A percentile compares a stretch with the other conserved stretches of the same genome.
These are phyloP conservation scores for Nothophytophthora sp. DNA, from an alignment of 352 stramenopile genomes.

Conservation along the genomic window DNA sequence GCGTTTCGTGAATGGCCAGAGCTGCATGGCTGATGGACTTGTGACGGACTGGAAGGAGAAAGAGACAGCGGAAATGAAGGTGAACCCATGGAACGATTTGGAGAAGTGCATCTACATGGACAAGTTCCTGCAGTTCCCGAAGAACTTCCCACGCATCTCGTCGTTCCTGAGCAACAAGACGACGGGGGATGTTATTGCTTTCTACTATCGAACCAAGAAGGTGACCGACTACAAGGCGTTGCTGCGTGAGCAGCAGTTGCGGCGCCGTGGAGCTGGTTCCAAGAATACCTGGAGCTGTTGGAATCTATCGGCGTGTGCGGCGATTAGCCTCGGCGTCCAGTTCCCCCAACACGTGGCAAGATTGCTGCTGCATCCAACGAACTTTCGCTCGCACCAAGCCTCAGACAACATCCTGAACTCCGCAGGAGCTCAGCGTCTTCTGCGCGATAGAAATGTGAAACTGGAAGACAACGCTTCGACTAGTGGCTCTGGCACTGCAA, in stretches of 20 bases:
- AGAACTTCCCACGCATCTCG: slow-evolving; percentile 98
- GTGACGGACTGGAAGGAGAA: slow-evolving; percentile 62
- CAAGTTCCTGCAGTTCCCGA: slow-evolving; percentile 99
- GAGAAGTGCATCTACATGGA: slow-evolving; percentile 99
- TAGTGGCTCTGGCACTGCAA: slow-evolving; percentile 2
- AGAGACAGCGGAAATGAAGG: slow-evolving; percentile 69
- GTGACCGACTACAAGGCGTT: slow-evolving; percentile 97
- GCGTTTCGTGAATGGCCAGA: slow-evolving; percentile 55
- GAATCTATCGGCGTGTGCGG: slow-evolving; percentile 80
- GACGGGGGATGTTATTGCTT: slow-evolving; percentile 96
- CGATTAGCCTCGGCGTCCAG: slow-evolving; percentile 82
- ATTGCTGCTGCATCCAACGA: slow-evolving; percentile 73
- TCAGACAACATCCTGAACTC: slow-evolving; percentile 88
- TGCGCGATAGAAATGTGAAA: slow-evolving; percentile 26
- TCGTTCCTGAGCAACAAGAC: slow-evolving; percentile 95
- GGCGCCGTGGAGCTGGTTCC: slow-evolving; percentile 73
- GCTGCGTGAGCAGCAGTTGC: slow-evolving; percentile 87
- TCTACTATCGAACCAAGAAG: slow-evolving; percentile 99
- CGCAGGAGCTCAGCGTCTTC: slow-evolving; percentile 53
- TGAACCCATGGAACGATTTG: slow-evolving; percentile 97
- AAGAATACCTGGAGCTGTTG: slow-evolving; percentile 92
- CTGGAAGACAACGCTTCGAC: slow-evolving; percentile 1
- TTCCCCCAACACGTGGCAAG: slow-evolving; percentile 72
- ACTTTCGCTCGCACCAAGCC: slow-evolving; percentile 86
- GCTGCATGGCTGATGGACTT: slow-evolving; percentile 66